A percentile compares a stretch with the other conserved stretches of the same genome.
These are phyloP conservation scores for Colletotrichum filicis DNA, from an alignment of 2,329 filamentous ascomycete genomes.

Conservation along the genomic window DNA sequence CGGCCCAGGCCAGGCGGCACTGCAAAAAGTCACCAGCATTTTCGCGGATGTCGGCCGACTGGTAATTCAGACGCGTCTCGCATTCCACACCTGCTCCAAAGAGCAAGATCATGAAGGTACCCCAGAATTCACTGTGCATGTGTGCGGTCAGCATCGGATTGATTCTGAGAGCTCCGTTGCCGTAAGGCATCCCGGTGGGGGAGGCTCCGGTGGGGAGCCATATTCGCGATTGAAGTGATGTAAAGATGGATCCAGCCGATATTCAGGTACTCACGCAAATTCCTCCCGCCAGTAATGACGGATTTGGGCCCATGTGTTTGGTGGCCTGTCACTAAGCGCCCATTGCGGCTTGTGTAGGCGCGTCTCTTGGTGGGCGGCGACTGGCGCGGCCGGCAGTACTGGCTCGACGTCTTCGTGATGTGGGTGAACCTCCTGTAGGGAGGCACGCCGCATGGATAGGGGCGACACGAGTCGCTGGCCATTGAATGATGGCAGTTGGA, in stretches of 20 bases:
- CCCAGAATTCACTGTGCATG: slow-evolving; percentile 25
- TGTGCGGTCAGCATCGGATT: not conserved
- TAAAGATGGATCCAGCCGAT: not conserved
- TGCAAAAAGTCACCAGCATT: slow-evolving; percentile 31
- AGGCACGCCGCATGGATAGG: slow-evolving; percentile 18
- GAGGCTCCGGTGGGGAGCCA: not conserved
- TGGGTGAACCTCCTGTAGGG: slow-evolving; percentile 29
- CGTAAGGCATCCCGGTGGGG: not conserved
- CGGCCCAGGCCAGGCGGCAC: slow-evolving; percentile 31
- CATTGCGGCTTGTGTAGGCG: slow-evolving; percentile 33
- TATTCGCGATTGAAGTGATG: not conserved
- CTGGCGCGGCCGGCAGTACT: slow-evolving; percentile 25
- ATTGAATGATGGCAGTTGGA: slow-evolving; percentile 9
- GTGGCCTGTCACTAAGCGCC: slow-evolving; percentile 27
- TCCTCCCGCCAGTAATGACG: slow-evolving; percentile 28
- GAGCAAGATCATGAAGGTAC: slow-evolving; percentile 30
- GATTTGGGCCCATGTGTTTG: slow-evolving; percentile 29
- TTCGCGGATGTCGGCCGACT: slow-evolving; percentile 14
- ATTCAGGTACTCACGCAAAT: slow-evolving; percentile 14
- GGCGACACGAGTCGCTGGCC: slow-evolving; percentile 15
- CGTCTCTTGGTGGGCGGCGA: slow-evolving; percentile 27
- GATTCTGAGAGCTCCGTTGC: not conserved
- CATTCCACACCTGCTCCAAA: slow-evolving; percentile 33
- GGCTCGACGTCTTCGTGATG: slow-evolving; percentile 28
- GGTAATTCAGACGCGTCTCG: slow-evolving; percentile 27